These are phyloP conservation scores for Pseudonitzschia delicatissima DNA, from an alignment of 108 stramenopile genomes.

Conservation along the genomic window DNA sequence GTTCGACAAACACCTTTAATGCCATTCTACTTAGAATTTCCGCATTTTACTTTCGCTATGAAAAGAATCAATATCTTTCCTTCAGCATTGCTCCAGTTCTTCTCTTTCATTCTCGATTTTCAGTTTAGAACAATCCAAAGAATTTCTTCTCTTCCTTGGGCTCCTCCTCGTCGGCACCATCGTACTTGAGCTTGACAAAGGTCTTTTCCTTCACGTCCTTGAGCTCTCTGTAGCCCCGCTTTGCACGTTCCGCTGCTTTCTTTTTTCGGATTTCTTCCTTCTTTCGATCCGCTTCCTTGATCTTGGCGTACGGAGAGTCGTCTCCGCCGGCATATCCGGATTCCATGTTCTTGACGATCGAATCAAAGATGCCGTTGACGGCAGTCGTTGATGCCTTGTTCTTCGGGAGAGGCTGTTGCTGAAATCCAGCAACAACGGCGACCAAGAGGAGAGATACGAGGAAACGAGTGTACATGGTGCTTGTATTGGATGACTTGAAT, in stretches of 20 bases:
- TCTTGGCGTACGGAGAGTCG: conserved; percentile 1
- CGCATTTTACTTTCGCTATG: no score
- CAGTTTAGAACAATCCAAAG: conserved; percentile 8
- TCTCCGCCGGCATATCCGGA: conserved; percentile 12
- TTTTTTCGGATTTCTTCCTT: not conserved
- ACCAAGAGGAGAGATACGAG: not conserved
- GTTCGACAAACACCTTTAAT: no score
- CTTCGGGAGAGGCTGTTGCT: not conserved
- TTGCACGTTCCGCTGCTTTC: not conserved
- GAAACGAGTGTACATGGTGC: no score
- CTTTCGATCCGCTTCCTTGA: not conserved
- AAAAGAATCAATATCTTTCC: no score
- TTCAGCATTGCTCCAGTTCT: no score
- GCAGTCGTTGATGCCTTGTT: not conserved
- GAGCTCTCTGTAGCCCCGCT: conserved; percentile 1
- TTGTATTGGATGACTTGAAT: no score
- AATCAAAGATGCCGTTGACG: not conserved
- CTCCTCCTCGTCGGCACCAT: conserved; percentile 5
- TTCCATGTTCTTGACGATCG: conserved; percentile 3
- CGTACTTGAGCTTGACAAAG: conserved; percentile 12
- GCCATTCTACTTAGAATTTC: no score
- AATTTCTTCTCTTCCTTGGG: conserved; percentile 10
- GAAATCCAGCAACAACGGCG: not conserved
- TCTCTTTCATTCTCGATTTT: no score
- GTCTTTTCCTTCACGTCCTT: conserved; percentile 7